Evolutionary conservation across 257 asterid genomes (phyloP).

Genomic region (Scutellaria baicalensis): DNA sequence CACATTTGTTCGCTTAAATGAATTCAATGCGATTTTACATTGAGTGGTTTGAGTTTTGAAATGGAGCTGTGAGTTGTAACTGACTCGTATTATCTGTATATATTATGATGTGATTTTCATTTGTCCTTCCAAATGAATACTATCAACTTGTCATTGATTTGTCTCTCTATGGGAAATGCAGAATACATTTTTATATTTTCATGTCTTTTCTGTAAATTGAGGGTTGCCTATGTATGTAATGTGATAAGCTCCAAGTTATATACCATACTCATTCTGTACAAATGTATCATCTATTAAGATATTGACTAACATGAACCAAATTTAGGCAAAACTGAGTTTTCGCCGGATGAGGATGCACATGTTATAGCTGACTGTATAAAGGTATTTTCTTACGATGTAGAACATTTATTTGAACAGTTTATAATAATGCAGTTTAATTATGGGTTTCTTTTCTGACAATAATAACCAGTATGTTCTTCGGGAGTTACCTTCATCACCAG

Average conservation of each 20-base stretch:
- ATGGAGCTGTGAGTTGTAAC: too few relatives aligned
- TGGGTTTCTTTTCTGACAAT: slow-evolving; percentile 5
- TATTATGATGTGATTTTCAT: too few relatives aligned
- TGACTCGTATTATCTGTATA: too few relatives aligned
- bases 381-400: slow-evolving; percentile 42
- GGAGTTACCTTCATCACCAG: slow-evolving; percentile 96
- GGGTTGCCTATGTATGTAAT: not conserved
- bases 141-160: too few relatives aligned
- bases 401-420: slow-evolving; percentile 5
- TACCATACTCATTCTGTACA: slow-evolving; percentile 1
- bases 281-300: not conserved
- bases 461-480: slow-evolving; percentile 77
- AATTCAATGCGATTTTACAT: too few relatives aligned
- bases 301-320: not conserved
- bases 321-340: slow-evolving; percentile 80
- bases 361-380: slow-evolving; percentile 93
- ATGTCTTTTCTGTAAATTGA: too few relatives aligned
- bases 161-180: too few relatives aligned
- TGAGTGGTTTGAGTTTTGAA: too few relatives aligned
- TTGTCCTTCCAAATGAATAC: too few relatives aligned
- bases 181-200: too few relatives aligned
- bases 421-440: not conserved
- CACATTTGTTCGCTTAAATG: too few relatives aligned
- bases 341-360: slow-evolving; percentile 86
- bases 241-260: not conserved